A percentile compares a stretch with the other conserved stretches of the same genome.
These are phyloP conservation scores for Tilletia walkeri DNA, from an alignment of 1,284 basidiomycete species.

Conservation along the genomic window DNA sequence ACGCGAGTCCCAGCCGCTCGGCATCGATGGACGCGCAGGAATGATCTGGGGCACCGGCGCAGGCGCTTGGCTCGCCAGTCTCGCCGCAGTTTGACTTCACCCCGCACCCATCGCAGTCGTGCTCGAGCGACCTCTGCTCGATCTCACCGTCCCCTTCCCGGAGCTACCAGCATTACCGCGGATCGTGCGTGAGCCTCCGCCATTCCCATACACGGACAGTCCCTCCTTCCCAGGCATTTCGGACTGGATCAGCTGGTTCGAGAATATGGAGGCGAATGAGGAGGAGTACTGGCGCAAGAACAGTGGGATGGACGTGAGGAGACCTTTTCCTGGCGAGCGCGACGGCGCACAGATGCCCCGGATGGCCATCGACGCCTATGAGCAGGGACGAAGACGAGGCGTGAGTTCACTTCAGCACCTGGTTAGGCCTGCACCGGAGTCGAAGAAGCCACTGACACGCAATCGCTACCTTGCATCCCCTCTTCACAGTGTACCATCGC, in stretches of 20 bases:
- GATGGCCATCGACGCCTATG: conserved; percentile 11
- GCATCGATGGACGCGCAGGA: conserved; percentile 7
- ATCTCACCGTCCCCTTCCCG: not conserved
- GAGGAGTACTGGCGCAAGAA: conserved; percentile 11
- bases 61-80: conserved; percentile 3
- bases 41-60: conserved; percentile 14
- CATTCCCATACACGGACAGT: not conserved
- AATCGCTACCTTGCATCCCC: not conserved
- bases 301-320: not conserved
- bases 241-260: conserved; percentile 9
- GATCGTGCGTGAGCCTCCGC: not conserved
- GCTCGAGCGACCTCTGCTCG: conserved; percentile 12
- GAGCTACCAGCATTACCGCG: not conserved
- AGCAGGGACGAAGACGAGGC: not conserved
- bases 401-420: not conserved
- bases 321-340: not conserved
- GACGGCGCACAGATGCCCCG: not conserved
- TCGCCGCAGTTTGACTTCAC: not conserved
- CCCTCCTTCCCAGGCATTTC: conserved; percentile 7
- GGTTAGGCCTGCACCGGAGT: too few relatives aligned
- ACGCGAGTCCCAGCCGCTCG: conserved; percentile 11
- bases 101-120: conserved; percentile 9
- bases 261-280: not conserved
- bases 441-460: too few relatives aligned
- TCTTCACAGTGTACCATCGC: not conserved